Evolutionary conservation across 805 yeast species (phyloP), one percentile per base, ranked within the genome.

Genomic region (Pichia cephalocereana): DNA sequence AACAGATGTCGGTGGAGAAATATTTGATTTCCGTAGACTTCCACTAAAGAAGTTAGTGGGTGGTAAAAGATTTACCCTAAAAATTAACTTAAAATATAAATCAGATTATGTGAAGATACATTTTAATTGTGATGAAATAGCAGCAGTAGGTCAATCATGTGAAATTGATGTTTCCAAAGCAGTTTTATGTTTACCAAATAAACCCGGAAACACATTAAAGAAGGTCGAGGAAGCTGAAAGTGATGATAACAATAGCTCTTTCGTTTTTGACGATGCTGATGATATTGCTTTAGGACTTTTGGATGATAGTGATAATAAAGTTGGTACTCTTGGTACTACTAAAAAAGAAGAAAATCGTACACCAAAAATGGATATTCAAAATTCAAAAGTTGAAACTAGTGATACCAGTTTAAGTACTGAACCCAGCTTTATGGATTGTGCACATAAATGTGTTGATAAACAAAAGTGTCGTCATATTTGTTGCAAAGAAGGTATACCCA

Each of bases 21-120:
- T 77, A 12, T 46, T 75, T 8, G 80, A 74, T 49, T 76, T 73
- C 47, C 63, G 79, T 48, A 67, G 74, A 50, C 57, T 74, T 1
- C 59, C 60, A 9, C 45, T 58, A 19, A 61, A 49, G 26, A 36
- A 69, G 60, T 38, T 59, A 56, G 14, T 50, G 41, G 44, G 43
- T 2, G 27, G 54, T 52, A 38, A 66, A 46, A 47, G 62, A 1
- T 70, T 70, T 44, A 52, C 42, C 2, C 28, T 74, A 6, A 48
- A 51, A 3, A 48, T 63, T 3, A 47, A 50, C 1, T 32, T 72
- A 1, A 37, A 41, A 0, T 48, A 54, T 6, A 43, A 38, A 10
- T 45, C 45, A 1, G 65, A 65, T 14, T 38, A 18, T 3, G 55
- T 75, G 0, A 60, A 54, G 18, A 60, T 69, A 31, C 52, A 53